These are phyloP conservation scores for Cytospora schulzeri DNA, from an alignment of 2,329 filamentous ascomycete species.

Conservation along the genomic window DNA sequence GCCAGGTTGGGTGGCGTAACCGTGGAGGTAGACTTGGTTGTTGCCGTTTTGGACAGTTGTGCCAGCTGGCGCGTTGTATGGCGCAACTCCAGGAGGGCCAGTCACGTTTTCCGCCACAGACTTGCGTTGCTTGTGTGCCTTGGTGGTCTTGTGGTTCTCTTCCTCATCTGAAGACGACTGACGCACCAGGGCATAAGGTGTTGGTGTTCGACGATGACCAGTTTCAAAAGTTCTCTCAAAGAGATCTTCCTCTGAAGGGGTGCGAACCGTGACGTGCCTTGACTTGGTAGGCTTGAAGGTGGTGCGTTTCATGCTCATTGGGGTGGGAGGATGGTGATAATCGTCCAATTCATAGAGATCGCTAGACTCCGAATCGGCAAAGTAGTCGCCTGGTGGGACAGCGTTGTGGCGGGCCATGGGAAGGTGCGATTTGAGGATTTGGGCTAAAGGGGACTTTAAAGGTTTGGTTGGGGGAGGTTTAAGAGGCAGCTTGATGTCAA, in stretches of 20 bases:
- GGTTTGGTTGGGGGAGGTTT: background rate
- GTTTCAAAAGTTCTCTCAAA: background rate
- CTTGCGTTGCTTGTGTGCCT: background rate
- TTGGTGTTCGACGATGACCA: slow-evolving; percentile 3
- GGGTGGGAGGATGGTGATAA: background rate
- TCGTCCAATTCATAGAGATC: slow-evolving; percentile 2
- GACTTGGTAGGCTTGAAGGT: slow-evolving; percentile 2
- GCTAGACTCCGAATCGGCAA: slow-evolving; percentile 16
- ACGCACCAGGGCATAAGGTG: slow-evolving; percentile 1
- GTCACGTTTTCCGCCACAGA: background rate
- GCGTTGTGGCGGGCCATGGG: slow-evolving; percentile 6
- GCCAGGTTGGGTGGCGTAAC: background rate
- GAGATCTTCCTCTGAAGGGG: slow-evolving; percentile 21
- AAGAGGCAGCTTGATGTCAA: background rate
- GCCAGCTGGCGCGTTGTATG: slow-evolving; percentile 19
- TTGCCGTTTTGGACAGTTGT: slow-evolving; percentile 17
- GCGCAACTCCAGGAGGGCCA: slow-evolving; percentile 2
- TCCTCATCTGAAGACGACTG: background rate
- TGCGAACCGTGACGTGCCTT: slow-evolving; percentile 16
- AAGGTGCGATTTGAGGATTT: background rate
- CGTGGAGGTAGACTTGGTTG: slow-evolving; percentile 30
- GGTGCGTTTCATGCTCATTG: background rate
- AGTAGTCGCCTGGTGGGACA: background rate
- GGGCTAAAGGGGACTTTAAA: background rate
- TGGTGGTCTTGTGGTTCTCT: background rate